Conservation (phyloP, 75 land plant genomes). For the Pinus tabuliformis region DNA sequence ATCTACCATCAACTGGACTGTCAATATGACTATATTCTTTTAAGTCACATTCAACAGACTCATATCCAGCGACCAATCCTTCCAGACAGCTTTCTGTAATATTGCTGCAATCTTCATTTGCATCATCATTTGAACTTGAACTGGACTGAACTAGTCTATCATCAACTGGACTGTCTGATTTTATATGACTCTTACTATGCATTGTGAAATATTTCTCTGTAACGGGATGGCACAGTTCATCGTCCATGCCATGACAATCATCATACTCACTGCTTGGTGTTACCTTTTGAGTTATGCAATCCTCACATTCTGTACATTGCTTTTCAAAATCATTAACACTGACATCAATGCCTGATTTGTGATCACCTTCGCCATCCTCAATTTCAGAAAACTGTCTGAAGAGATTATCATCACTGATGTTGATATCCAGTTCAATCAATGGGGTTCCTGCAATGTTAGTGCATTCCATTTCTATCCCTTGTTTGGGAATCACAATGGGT, state of each 20-base stretch:
- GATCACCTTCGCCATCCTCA: background rate
- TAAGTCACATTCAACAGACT: background rate
- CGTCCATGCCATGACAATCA: background rate
- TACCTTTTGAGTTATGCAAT: background rate
- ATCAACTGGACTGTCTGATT: background rate
- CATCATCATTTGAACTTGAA: background rate
- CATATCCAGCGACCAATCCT: background rate
- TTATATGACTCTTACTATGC: background rate
- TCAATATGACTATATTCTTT: background rate
- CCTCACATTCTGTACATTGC: background rate
- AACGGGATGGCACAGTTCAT: background rate
- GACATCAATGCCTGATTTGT: too few relatives aligned
- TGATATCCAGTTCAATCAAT: background rate
- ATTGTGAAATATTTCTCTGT: background rate
- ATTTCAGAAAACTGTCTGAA: background rate
- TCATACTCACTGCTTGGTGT: slow-evolving; percentile 1
- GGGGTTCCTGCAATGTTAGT: background rate
- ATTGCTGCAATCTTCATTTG: background rate
- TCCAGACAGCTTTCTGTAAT: background rate
- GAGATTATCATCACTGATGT: background rate
- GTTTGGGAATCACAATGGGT: background rate
- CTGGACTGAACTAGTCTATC: background rate
- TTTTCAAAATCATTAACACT: background rate
- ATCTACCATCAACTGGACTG: background rate
- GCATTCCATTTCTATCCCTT: background rate